Base-by-base conservation (phyloP, 2,329 filamentous ascomycete species). In the Blastomyces parvus region DNA sequence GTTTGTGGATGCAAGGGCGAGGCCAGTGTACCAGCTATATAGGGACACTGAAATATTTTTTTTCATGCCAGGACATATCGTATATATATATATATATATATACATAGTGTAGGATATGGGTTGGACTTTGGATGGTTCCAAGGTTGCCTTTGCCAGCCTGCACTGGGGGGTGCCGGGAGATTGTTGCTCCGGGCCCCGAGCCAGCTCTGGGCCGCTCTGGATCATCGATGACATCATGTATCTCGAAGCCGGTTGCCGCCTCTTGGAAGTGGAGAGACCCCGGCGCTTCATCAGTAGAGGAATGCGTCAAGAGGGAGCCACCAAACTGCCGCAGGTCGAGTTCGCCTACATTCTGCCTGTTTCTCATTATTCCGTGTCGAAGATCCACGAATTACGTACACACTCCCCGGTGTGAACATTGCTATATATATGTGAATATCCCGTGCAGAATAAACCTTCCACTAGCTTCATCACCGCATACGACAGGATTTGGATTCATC, bases 371-470 rank as follows among this genome's bases (percentile, higher is more conserved):
- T 13, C 9, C 19, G 1, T 13, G 17, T 42, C 22, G n/a, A 42
- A 38, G 56, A 30, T 36, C 56, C 56, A 58, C 56, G 36, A 42
- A 58, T 58, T 58, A 58, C 56, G 56, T 46, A 59, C 30, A 59
- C 30, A 42, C 19, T 44, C 0, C 17, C 5, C 11, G 40, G 40
- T 42, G 40, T 17, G 13, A 4, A 17, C 7, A 38, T 3, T 38
- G 17, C 17, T 52, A 52, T 52, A 52, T 14, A 56, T 44, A 11
- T 33, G 9, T 56, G 27, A 36, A 57, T 17, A 27, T n/a, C 19
- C 19, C 33, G 22, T 30, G 11, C 50, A 19, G 2, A 30, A 53
- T 3, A 1, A 19, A 25, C 11, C 25, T 30, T 30, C 30, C 11
- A 30, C 50, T 53, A 53, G 44, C 50, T 17, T 17, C 50, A 8